A percentile compares a stretch with the other conserved stretches of the same genome.
Conservation (phyloP, 2,329 filamentous ascomycete species). For the Colletotrichum musae region DNA sequence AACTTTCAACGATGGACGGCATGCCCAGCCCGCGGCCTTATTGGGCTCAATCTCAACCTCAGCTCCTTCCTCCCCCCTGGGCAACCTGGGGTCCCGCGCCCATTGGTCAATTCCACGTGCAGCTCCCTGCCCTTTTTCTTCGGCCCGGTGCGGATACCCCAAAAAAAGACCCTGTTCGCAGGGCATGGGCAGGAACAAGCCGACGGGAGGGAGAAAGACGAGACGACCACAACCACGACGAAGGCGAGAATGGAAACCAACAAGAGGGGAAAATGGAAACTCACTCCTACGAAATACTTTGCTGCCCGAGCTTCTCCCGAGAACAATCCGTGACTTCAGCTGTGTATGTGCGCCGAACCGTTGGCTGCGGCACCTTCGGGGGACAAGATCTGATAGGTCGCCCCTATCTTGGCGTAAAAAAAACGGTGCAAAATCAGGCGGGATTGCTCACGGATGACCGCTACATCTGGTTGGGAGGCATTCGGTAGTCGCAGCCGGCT, state of each 20-base stretch:
- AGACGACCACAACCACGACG: background rate
- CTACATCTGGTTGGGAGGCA: too few relatives aligned
- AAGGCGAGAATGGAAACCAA: background rate
- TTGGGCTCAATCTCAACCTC: background rate
- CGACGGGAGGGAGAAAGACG: background rate
- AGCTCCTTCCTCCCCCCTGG: conserved; percentile 18
- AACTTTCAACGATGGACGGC: background rate
- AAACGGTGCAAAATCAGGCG: too few relatives aligned
- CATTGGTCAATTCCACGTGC: conserved; percentile 31
- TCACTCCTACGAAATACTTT: background rate
- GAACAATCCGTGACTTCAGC: background rate
- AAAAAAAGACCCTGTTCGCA: conserved; percentile 19
- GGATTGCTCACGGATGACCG: too few relatives aligned
- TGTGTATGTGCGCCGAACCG: background rate
- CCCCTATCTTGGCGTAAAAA: background rate
- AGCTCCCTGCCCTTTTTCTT: conserved; percentile 10
- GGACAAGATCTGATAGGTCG: background rate
- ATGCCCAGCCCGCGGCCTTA: background rate
- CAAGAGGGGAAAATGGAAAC: background rate
- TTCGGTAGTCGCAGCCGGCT: too few relatives aligned
- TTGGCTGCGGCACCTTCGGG: background rate
- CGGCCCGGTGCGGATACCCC: conserved; percentile 34
- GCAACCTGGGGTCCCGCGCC: background rate
- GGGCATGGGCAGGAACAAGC: conserved; percentile 31
- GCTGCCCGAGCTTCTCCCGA: background rate